Base-by-base conservation (phyloP, 331 rosid genomes). In the Pyracantha coccinea region DNA sequence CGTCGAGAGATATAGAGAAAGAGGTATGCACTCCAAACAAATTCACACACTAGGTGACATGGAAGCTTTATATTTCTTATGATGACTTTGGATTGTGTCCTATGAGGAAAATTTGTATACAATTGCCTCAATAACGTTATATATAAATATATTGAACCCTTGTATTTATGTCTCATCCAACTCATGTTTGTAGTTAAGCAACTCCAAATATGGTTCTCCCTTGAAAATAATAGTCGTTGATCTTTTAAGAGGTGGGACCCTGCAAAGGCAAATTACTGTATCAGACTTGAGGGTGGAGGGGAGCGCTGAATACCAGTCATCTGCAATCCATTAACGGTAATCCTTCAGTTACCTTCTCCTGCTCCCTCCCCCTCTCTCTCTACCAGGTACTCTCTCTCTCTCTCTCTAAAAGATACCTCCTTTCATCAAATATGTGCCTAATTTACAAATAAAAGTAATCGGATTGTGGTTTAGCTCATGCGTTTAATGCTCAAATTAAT, bases 241-340 rank as follows among this genome's bases (percentile, higher is more conserved):
- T 65, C 35, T 28, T 35, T n/a, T 5, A 6, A 20, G 41, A 35
- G 54, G 71, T 66, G 71, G 71, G 71, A 66, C 71, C 71, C 24
- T 2, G 54, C 1, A n/a, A 12, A 9, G 28, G 11, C 47, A 41
- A 72, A 59, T 24, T 38, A 12, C 58, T 35, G 57, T 20, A 55
- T 15, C 66, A 55, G 53, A 20, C 29, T 3, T 19, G 17, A 6
- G 50, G 31, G 8, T 33, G 21, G 64, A 21, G 54, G 44, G 54
- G 14, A 71, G 68, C n/a, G 58, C 58, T 73, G 68, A 24, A 20
- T 19, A 25, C 68, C 77, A 73, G 58, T 73, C 68, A 38, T 73
- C 77, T 59, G 58, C 77, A 73, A 73, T 59, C 77, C 77, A 59
- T 41, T 58, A 41, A 72, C 59, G n/a, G 41, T 38, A 6, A 25